Evolutionary conservation across 176 grass and related monocot species (phyloP).

Genomic region (Carex scoparia): DNA sequence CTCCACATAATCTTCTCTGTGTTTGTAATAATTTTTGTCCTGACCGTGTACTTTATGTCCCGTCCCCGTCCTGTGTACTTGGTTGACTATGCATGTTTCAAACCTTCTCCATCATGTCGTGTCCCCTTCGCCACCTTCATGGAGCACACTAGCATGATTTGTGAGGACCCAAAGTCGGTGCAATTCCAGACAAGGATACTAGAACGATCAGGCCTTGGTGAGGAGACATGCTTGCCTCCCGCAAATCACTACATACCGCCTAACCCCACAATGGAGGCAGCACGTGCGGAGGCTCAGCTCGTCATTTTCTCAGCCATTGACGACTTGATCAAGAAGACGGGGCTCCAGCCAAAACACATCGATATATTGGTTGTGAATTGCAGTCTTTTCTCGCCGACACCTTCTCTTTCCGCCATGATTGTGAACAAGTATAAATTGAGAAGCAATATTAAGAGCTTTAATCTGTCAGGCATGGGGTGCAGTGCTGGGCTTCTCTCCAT

Average conservation of each 20-base stretch:
- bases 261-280: conserved; percentile 58
- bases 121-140: conserved; percentile 91
- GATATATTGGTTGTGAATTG: conserved; percentile 92
- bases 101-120: conserved; percentile 56
- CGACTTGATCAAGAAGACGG: conserved; percentile 63
- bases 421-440: conserved; percentile 90
- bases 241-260: conserved; percentile 96
- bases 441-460: conserved; percentile 88
- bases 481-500: conserved; percentile 81
- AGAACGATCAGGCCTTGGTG: conserved; percentile 53
- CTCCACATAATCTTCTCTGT: conserved; percentile 59
- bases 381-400: conserved; percentile 81
- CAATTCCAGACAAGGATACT: conserved; percentile 76
- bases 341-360: conserved; percentile 68
- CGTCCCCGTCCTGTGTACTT: conserved; percentile 67
- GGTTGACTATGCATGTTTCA: conserved; percentile 85
- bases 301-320: conserved; percentile 93
- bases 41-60: conserved; percentile 84
- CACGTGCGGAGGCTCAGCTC: conserved; percentile 69
- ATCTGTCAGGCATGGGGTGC: conserved; percentile 91
- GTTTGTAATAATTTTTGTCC: conserved; percentile 57
- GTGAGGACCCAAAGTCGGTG: conserved; percentile 60
- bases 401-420: conserved; percentile 88
- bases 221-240: conserved; percentile 86
- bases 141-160: conserved; percentile 86